Percentiles rank a stretch among this genome's conserved stretches.
Evolutionary conservation across 805 yeast genomes (phyloP).

Genomic region (Candida sithepensis): DNA sequence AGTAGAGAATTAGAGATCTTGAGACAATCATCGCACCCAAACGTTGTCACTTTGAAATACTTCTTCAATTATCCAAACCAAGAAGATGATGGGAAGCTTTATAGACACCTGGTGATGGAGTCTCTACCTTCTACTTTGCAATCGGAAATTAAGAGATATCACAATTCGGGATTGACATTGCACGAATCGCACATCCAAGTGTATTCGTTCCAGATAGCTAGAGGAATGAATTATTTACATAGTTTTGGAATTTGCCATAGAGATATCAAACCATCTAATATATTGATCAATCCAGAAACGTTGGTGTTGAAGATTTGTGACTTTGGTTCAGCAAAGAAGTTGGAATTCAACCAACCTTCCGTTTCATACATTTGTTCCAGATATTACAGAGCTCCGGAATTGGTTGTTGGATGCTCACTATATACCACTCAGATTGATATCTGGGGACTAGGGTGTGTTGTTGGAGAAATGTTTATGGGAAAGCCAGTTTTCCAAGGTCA

Average conservation of each 20-base stretch:
- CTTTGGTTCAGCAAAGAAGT: constrained; percentile 79
- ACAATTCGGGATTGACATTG: constrained; percentile 54
- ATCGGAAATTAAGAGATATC: constrained; percentile 67
- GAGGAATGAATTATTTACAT: constrained; percentile 81
- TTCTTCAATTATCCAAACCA: constrained; percentile 67
- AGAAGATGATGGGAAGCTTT: constrained; percentile 55
- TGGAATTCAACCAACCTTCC: constrained; percentile 78
- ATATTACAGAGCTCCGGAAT: constrained; percentile 94
- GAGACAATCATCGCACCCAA: constrained; percentile 75
- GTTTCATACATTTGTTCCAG: constrained; percentile 95
- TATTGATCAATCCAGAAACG: constrained; percentile 66
- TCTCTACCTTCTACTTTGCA: constrained; percentile 80
- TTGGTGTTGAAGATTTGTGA: constrained; percentile 75
- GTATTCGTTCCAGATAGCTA: constrained; percentile 73
- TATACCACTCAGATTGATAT: constrained; percentile 91
- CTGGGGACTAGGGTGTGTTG: constrained; percentile 97
- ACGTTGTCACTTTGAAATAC: constrained; percentile 64
- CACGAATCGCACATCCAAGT: constrained; percentile 74
- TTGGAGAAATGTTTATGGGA: constrained; percentile 91
- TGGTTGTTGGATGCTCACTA: constrained; percentile 83
- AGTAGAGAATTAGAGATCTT: constrained; percentile 76
- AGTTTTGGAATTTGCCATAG: constrained; percentile 79
- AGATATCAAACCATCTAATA: constrained; percentile 81
- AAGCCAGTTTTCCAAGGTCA: constrained; percentile 95
- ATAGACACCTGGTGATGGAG: constrained; percentile 84